These are phyloP conservation scores for Parascedosporium putredinis DNA, from an alignment of 2,329 filamentous ascomycete species.

Conservation along the genomic window DNA sequence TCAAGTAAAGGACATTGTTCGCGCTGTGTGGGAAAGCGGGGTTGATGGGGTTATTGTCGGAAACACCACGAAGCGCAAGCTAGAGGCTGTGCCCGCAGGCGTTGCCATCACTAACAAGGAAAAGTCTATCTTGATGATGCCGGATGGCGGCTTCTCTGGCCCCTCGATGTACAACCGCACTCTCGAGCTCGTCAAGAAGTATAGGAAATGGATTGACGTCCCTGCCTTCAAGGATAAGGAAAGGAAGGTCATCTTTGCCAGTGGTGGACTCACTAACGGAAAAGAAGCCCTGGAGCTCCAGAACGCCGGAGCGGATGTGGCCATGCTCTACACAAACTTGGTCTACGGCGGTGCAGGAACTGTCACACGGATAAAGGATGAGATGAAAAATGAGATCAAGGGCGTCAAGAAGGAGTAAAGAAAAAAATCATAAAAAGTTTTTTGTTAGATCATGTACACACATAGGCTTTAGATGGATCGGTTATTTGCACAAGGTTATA, in stretches of 20 bases:
- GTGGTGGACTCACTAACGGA: slow-evolving; percentile 84
- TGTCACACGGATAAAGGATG: slow-evolving; percentile 52
- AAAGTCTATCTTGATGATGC: slow-evolving; percentile 57
- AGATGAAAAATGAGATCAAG: slow-evolving; percentile 40
- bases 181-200: slow-evolving; percentile 65
- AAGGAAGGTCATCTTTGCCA: slow-evolving; percentile 82
- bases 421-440: not conserved
- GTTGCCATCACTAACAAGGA: slow-evolving; percentile 57
- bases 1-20: slow-evolving; percentile 80
- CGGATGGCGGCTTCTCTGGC: slow-evolving; percentile 74
- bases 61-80: slow-evolving; percentile 77
- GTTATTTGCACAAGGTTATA: not conserved
- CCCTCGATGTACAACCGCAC: slow-evolving; percentile 81
- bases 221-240: slow-evolving; percentile 27
- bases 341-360: slow-evolving; percentile 56
- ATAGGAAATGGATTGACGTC: slow-evolving; percentile 58
- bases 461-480: not conserved
- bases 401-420: slow-evolving; percentile 7
- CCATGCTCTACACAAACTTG: slow-evolving; percentile 79
- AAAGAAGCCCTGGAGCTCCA: slow-evolving; percentile 72
- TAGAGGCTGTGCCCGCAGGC: slow-evolving; percentile 59
- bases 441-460: slow-evolving; percentile 4
- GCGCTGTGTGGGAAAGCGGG: slow-evolving; percentile 71
- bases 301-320: slow-evolving; percentile 80
- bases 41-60: slow-evolving; percentile 95